Conservation (phyloP, 2,329 filamentous ascomycete genomes). For the Clarireedia paspali region DNA sequence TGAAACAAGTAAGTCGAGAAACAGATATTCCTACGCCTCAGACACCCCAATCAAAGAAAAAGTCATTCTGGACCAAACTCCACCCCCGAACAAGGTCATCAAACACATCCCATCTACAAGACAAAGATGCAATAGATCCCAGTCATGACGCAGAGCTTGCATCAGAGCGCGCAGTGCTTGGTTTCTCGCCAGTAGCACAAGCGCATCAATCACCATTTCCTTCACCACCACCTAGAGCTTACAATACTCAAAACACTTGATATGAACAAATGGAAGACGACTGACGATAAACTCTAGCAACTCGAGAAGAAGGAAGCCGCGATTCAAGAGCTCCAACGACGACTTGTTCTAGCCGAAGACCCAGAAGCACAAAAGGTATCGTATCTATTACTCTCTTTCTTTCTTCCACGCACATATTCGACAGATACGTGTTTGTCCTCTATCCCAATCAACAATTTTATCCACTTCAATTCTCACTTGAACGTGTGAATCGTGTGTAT, state of each 20-base stretch:
- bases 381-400: slow-evolving; percentile 14
- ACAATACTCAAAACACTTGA: not conserved
- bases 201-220: slow-evolving; percentile 3
- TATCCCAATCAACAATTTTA: slow-evolving; percentile 5
- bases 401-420: slow-evolving; percentile 10
- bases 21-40: not conserved
- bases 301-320: slow-evolving; percentile 21
- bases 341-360: slow-evolving; percentile 22
- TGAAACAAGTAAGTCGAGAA: slow-evolving; percentile 47
- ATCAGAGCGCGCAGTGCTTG: slow-evolving; percentile 1
- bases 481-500: slow-evolving; percentile 7
- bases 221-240: not conserved
- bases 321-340: slow-evolving; percentile 25
- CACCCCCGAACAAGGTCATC: not conserved
- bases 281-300: slow-evolving; percentile 24
- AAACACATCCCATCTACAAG: not conserved
- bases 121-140: not conserved
- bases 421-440: not conserved
- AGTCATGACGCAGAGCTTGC: slow-evolving; percentile 1
- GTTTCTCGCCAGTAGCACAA: slow-evolving; percentile 7
- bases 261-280: not conserved
- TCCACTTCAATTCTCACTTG: not conserved
- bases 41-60: slow-evolving; percentile 2
- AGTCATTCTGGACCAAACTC: not conserved
- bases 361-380: slow-evolving; percentile 27